These are phyloP conservation scores for Quercus mongolica DNA, from an alignment of 306 rosid species.

Conservation along the genomic window DNA sequence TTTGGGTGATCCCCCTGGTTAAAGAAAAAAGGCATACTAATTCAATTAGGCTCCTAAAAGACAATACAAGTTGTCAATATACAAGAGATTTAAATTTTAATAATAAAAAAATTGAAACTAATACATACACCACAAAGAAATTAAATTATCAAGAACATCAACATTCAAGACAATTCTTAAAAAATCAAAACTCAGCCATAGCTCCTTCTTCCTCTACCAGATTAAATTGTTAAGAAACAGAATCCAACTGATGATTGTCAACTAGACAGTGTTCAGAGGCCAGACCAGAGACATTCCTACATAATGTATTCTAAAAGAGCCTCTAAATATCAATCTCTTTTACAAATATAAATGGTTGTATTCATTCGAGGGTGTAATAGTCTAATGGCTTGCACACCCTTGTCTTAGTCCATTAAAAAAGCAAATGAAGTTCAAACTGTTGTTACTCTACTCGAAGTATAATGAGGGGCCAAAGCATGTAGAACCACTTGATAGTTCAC, in stretches of 20 bases:
- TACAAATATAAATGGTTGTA: neutral
- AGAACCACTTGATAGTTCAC: neutral
- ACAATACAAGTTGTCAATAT: neutral
- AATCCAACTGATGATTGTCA: neutral
- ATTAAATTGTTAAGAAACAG: neutral
- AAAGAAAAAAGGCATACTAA: neutral
- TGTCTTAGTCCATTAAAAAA: neutral
- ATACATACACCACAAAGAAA: neutral
- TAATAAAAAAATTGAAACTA: neutral
- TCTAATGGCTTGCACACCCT: neutral
- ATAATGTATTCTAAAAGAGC: neutral
- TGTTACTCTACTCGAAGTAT: neutral
- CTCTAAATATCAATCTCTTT: neutral
- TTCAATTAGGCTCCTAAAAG: constrained; percentile 1
- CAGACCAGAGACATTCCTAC: neutral
- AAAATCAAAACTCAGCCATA: neutral
- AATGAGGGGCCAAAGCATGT: neutral
- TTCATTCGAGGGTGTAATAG: neutral
- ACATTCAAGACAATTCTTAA: neutral
- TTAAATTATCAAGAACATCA: neutral
- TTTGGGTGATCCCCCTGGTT: constrained; percentile 57
- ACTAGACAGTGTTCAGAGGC: neutral
- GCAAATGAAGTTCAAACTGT: neutral
- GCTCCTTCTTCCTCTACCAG: neutral
- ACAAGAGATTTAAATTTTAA: neutral